A percentile compares a stretch with the other conserved stretches of the same genome.
These are phyloP conservation scores for Hyaloscypha bicolor DNA, from an alignment of 495 filamentous ascomycete species.

Conservation along the genomic window DNA sequence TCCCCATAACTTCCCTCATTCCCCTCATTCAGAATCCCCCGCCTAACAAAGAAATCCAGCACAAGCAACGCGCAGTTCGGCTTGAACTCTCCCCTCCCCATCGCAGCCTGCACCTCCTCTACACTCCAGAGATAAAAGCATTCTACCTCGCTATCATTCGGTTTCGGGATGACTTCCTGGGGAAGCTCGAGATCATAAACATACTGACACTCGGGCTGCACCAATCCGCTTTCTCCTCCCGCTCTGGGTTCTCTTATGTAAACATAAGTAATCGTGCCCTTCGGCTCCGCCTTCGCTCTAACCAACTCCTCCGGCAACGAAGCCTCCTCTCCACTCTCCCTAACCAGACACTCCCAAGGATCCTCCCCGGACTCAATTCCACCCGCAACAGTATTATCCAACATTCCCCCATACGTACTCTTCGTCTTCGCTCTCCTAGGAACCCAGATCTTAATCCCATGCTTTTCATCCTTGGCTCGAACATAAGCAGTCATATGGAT, in stretches of 20 bases:
- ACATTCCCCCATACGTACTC: constrained; percentile 68
- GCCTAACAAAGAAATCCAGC: constrained; percentile 88
- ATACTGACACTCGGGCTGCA: constrained; percentile 93
- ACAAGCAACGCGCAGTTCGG: constrained; percentile 87
- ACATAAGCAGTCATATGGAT: constrained; percentile 86
- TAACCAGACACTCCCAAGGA: constrained; percentile 76
- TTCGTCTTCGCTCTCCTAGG: constrained; percentile 75
- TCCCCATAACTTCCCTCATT: constrained; percentile 83
- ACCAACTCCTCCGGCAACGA: constrained; percentile 75
- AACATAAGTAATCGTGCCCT: constrained; percentile 82
- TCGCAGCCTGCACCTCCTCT: constrained; percentile 68
- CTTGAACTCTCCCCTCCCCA: constrained; percentile 81
- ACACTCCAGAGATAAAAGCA: constrained; percentile 78
- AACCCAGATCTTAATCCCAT: constrained; percentile 80
- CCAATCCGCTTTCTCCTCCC: constrained; percentile 82
- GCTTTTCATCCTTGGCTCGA: constrained; percentile 17
- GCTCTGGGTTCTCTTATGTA: constrained; percentile 76
- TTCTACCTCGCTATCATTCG: constrained; percentile 86
- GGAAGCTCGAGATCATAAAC: constrained; percentile 86
- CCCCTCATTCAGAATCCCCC: constrained; percentile 77
- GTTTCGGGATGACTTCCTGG: constrained; percentile 64
- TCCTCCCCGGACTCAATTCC: constrained; percentile 80
- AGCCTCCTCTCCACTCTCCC: constrained; percentile 89
- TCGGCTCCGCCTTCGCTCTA: constrained; percentile 53
- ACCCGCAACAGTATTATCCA: constrained; percentile 95